Evolutionary conservation across 306 rosid species (phyloP).

Genomic region (Vachellia collinsii): DNA sequence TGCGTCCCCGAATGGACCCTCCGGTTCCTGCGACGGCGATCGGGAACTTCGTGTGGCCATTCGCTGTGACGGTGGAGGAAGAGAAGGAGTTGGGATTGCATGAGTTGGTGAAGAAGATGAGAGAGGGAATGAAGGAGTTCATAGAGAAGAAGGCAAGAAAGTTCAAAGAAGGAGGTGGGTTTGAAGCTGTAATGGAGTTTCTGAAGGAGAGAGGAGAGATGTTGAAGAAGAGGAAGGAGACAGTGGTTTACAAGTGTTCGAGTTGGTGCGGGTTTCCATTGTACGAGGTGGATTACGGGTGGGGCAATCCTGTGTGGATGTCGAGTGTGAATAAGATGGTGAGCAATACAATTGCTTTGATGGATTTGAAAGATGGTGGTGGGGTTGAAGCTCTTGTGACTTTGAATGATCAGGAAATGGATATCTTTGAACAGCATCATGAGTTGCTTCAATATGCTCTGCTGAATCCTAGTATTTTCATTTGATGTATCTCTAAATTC

Average conservation of each 20-base stretch:
- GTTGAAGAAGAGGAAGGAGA: slow-evolving; percentile 10
- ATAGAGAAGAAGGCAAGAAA: slow-evolving; percentile 25
- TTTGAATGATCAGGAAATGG: slow-evolving; percentile 28
- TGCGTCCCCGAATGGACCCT: slow-evolving; percentile 48
- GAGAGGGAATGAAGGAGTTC: slow-evolving; percentile 39
- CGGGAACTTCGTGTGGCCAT: slow-evolving; percentile 58
- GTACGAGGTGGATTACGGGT: slow-evolving; percentile 44
- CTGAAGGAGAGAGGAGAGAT: slow-evolving; percentile 39
- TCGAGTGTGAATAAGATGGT: slow-evolving; percentile 42
- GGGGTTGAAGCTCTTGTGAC: slow-evolving; percentile 43
- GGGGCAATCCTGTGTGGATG: slow-evolving; percentile 49
- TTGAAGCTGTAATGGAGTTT: slow-evolving; percentile 39
- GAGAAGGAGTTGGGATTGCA: slow-evolving; percentile 41
- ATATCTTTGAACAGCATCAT: neutral
- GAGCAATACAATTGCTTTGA: slow-evolving; percentile 44
- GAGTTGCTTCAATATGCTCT: slow-evolving; percentile 36
- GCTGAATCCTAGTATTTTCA: slow-evolving; percentile 27
- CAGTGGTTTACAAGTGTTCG: slow-evolving; percentile 40
- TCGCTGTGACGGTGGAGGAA: slow-evolving; percentile 43
- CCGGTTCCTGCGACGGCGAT: slow-evolving; percentile 32
- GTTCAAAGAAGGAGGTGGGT: slow-evolving; percentile 45
- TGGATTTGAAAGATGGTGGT: slow-evolving; percentile 50
- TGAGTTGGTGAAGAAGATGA: slow-evolving; percentile 44
- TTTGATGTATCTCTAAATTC: too few relatives aligned
- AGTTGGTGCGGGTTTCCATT: slow-evolving; percentile 55